Conservation (phyloP, 2,329 filamentous ascomycete genomes). For the Colletotrichum siamense region DNA sequence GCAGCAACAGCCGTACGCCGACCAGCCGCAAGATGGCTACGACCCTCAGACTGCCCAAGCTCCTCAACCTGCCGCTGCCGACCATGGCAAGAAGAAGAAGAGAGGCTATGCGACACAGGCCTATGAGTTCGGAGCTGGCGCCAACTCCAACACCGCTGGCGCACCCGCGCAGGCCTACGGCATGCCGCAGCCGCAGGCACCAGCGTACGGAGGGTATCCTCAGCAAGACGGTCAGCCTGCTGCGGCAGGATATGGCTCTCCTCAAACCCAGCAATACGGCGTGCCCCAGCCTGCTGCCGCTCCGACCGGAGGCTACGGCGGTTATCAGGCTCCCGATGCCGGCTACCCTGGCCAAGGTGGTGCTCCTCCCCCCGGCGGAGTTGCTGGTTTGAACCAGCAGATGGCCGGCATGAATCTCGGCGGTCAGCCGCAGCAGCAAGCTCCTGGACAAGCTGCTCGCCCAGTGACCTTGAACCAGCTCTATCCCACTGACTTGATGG, state of each 20-base stretch:
- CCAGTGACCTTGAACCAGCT: slow-evolving; percentile 78
- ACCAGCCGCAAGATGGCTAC: slow-evolving; percentile 39
- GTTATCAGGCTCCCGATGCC: slow-evolving; percentile 72
- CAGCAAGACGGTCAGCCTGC: slow-evolving; percentile 50
- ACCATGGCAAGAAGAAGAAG: slow-evolving; percentile 81
- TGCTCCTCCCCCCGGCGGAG: slow-evolving; percentile 47
- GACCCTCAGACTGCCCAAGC: slow-evolving; percentile 38
- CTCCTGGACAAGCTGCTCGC: slow-evolving; percentile 40
- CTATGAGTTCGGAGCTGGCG: slow-evolving; percentile 89
- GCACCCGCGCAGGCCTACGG: slow-evolving; percentile 54
- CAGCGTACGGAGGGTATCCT: slow-evolving; percentile 66
- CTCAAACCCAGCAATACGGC: slow-evolving; percentile 45
- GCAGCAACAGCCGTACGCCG: slow-evolving; percentile 46
- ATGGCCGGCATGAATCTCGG: slow-evolving; percentile 86
- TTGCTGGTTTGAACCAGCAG: slow-evolving; percentile 80
- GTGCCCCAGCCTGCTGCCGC: slow-evolving; percentile 43
- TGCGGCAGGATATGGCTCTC: slow-evolving; percentile 46
- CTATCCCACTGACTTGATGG: slow-evolving; percentile 89
- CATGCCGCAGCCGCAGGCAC: slow-evolving; percentile 46
- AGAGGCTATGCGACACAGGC: slow-evolving; percentile 92
- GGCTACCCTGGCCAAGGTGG: slow-evolving; percentile 66
- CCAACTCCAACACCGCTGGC: slow-evolving; percentile 65
- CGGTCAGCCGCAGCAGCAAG: slow-evolving; percentile 57
- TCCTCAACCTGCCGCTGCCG: slow-evolving; percentile 38
- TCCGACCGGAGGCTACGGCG: slow-evolving; percentile 55